Conservation (phyloP, 768 basidiomycete genomes). For the Suillus lakei region DNA sequence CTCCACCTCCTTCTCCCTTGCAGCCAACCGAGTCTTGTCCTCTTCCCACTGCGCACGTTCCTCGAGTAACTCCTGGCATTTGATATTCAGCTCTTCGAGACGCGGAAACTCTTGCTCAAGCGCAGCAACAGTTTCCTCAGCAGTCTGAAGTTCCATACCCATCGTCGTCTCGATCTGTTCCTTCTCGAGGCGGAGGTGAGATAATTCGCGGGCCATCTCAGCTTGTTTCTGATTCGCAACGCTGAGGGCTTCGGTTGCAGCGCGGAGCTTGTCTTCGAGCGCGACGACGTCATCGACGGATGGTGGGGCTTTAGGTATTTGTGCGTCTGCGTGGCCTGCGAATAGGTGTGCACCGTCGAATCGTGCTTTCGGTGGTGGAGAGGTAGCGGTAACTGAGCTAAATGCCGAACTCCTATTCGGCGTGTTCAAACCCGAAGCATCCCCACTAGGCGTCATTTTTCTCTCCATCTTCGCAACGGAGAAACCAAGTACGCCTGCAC, state of each 20-base stretch:
- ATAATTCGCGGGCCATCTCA: slow-evolving; percentile 64
- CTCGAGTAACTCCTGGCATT: slow-evolving; percentile 50
- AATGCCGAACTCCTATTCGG: slow-evolving; percentile 55
- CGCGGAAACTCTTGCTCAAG: slow-evolving; percentile 60
- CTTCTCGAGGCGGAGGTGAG: slow-evolving; percentile 68
- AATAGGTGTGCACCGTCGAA: slow-evolving; percentile 89
- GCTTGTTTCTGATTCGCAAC: slow-evolving; percentile 65
- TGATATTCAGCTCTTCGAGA: slow-evolving; percentile 51
- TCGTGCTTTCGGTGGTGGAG: slow-evolving; percentile 52
- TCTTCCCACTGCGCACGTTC: slow-evolving; percentile 57
- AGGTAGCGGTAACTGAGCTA: slow-evolving; percentile 51
- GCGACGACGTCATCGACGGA: slow-evolving; percentile 49
- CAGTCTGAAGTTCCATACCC: slow-evolving; percentile 66
- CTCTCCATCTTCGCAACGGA: slow-evolving; percentile 73
- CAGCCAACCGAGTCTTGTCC: slow-evolving; percentile 46
- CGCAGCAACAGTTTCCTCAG: slow-evolving; percentile 65
- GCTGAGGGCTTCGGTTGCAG: slow-evolving; percentile 60
- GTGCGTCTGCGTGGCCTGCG: slow-evolving; percentile 75
- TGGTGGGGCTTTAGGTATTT: slow-evolving; percentile 52
- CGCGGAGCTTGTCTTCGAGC: slow-evolving; percentile 70
- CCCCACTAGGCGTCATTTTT: slow-evolving; percentile 41
- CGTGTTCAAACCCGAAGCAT: slow-evolving; percentile 56
- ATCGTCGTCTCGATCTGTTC: slow-evolving; percentile 67
- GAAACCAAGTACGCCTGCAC: slow-evolving; percentile 78
- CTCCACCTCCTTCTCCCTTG: slow-evolving; percentile 41